Evolutionary conservation across 2,329 filamentous ascomycete species (phyloP).

Genomic region (Verticillium dahliae): DNA sequence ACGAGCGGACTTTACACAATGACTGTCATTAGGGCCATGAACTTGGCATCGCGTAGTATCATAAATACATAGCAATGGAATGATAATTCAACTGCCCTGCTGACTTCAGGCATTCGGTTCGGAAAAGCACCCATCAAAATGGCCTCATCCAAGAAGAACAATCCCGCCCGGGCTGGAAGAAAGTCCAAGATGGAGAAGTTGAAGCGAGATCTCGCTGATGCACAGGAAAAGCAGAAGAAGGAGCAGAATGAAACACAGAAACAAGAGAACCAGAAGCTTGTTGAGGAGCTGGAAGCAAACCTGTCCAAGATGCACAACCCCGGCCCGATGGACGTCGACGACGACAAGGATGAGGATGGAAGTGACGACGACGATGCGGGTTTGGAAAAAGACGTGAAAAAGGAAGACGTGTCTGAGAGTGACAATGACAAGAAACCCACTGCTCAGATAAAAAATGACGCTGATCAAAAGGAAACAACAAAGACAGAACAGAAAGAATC

Average conservation of each 20-base stretch:
- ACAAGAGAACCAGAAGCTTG: conserved; percentile 2
- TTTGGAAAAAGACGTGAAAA: background rate
- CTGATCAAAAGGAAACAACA: background rate
- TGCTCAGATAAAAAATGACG: background rate
- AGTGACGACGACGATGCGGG: background rate
- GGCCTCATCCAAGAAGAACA: background rate
- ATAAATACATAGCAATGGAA: background rate
- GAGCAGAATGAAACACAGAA: background rate
- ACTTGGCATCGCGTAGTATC: background rate
- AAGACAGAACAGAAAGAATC: background rate
- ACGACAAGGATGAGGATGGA: background rate
- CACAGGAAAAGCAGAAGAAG: conserved; percentile 1
- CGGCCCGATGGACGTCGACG: background rate
- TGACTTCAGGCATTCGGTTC: background rate
- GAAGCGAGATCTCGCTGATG: background rate
- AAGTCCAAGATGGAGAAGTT: background rate
- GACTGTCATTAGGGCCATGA: background rate
- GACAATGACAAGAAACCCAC: background rate
- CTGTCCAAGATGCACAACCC: background rate
- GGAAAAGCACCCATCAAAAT: background rate
- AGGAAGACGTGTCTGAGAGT: background rate
- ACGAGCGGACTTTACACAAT: background rate
- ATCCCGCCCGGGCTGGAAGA: background rate
- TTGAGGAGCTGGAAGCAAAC: background rate
- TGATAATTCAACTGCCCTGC: background rate